Evolutionary conservation across 768 basidiomycete genomes (phyloP).

Genomic region (Pholiota molesta): DNA sequence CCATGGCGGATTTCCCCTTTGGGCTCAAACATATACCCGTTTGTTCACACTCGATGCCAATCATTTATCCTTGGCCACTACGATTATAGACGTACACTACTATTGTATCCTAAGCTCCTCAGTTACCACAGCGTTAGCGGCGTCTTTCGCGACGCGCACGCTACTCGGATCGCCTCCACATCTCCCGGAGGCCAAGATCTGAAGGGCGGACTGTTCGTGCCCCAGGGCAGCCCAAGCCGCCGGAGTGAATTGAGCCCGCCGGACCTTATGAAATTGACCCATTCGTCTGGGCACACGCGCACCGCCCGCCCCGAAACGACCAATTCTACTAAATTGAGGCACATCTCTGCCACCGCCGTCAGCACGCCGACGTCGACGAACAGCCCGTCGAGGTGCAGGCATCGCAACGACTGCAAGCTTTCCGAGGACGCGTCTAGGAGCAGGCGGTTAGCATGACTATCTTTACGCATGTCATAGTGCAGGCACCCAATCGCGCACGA

Average conservation of each 20-base stretch:
- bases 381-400: slow-evolving; percentile 45
- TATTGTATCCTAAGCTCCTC: background rate
- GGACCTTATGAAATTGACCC: slow-evolving; percentile 42
- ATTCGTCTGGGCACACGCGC: slow-evolving; percentile 40
- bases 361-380: slow-evolving; percentile 41
- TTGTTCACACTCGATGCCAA: background rate
- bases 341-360: slow-evolving; percentile 34
- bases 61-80: background rate
- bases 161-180: slow-evolving; percentile 20
- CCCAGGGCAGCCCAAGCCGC: slow-evolving; percentile 39
- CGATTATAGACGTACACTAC: background rate
- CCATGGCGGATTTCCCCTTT: slow-evolving; percentile 3
- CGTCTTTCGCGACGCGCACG: slow-evolving; percentile 20
- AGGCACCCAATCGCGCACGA: slow-evolving; percentile 44
- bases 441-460: slow-evolving; percentile 23
- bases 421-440: slow-evolving; percentile 35
- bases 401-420: slow-evolving; percentile 32
- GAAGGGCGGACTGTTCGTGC: slow-evolving; percentile 43
- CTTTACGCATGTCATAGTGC: slow-evolving; percentile 42
- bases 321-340: slow-evolving; percentile 42
- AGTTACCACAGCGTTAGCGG: slow-evolving; percentile 11
- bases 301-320: slow-evolving; percentile 42
- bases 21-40: slow-evolving; percentile 3
- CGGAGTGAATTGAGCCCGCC: slow-evolving; percentile 37
- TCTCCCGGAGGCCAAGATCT: slow-evolving; percentile 34